A percentile compares a stretch with the other conserved stretches of the same genome.
Conservation (phyloP, 192 early-diverging fungal species). For the Coemansia sp. region DNA sequence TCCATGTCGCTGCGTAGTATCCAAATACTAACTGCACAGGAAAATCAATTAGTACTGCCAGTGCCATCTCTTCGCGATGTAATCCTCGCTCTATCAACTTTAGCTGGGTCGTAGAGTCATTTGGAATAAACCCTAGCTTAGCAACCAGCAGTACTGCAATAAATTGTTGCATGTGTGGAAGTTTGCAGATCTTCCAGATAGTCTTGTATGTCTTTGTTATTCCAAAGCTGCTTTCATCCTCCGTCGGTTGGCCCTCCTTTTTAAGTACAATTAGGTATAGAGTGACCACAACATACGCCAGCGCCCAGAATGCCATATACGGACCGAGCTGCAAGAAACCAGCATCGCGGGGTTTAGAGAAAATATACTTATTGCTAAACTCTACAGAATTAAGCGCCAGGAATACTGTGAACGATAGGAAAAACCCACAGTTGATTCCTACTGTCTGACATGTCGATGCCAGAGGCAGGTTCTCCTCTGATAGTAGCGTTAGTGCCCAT, state of each 20-base stretch:
- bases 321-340: slow-evolving; percentile 79
- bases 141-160: slow-evolving; percentile 78
- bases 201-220: slow-evolving; percentile 78
- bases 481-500: slow-evolving; percentile 92
- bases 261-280: slow-evolving; percentile 78
- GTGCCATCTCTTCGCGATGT: slow-evolving; percentile 91
- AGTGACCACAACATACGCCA: slow-evolving; percentile 86
- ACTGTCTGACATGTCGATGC: slow-evolving; percentile 95
- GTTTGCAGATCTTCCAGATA: slow-evolving; percentile 83
- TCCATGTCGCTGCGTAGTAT: slow-evolving; percentile 97
- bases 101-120: slow-evolving; percentile 90
- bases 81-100: slow-evolving; percentile 95
- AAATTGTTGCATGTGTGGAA: slow-evolving; percentile 85
- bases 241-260: slow-evolving; percentile 56
- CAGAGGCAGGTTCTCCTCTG: slow-evolving; percentile 88
- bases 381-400: slow-evolving; percentile 92
- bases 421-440: slow-evolving; percentile 93
- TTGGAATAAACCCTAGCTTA: slow-evolving; percentile 94
- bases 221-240: slow-evolving; percentile 60
- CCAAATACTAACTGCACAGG: slow-evolving; percentile 96
- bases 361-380: slow-evolving; percentile 93
- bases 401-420: slow-evolving; percentile 95
- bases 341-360: slow-evolving; percentile 59
- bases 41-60: slow-evolving; percentile 92
- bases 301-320: slow-evolving; percentile 93